These are phyloP conservation scores for Fusarium drepaniforme DNA, from an alignment of 2,329 filamentous ascomycete genomes.

Conservation along the genomic window DNA sequence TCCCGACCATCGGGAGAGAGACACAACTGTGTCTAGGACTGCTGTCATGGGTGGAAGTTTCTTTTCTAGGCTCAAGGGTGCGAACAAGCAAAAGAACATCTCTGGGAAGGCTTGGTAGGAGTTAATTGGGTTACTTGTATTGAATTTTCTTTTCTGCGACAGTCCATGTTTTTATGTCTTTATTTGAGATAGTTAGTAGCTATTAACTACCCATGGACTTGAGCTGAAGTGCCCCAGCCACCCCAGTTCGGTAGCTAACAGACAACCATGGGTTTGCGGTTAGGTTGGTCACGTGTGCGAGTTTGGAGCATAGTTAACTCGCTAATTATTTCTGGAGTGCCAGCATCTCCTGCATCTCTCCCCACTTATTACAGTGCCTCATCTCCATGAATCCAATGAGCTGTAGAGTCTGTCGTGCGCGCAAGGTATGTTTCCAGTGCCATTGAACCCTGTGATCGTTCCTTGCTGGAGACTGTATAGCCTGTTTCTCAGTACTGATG, in stretches of 20 bases:
- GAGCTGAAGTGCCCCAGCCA: too few species aligned
- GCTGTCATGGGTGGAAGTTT: conserved; percentile 22
- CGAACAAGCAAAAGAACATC: conserved; percentile 23
- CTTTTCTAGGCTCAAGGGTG: conserved; percentile 18
- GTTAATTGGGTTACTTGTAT: neutral
- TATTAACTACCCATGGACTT: too few species aligned
- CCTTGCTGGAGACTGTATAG: neutral
- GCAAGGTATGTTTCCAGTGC: neutral
- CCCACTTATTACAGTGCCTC: neutral
- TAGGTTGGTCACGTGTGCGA: neutral
- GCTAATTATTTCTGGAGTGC: neutral
- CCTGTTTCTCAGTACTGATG: neutral
- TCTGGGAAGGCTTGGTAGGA: conserved; percentile 24
- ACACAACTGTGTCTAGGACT: conserved; percentile 8
- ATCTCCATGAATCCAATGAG: neutral
- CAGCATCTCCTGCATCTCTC: neutral
- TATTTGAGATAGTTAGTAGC: neutral
- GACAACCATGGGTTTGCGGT: too few species aligned
- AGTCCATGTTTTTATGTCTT: neutral
- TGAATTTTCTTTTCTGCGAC: neutral
- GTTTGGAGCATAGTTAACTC: neutral
- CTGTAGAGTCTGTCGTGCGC: neutral
- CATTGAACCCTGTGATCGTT: neutral
- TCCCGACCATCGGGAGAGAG: conserved; percentile 20
- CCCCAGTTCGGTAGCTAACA: too few species aligned